phyloP scores from a whole-genome alignment of 225 moss, liverwort and hornwort species.

The Thuidium tamariscinum region DNA sequence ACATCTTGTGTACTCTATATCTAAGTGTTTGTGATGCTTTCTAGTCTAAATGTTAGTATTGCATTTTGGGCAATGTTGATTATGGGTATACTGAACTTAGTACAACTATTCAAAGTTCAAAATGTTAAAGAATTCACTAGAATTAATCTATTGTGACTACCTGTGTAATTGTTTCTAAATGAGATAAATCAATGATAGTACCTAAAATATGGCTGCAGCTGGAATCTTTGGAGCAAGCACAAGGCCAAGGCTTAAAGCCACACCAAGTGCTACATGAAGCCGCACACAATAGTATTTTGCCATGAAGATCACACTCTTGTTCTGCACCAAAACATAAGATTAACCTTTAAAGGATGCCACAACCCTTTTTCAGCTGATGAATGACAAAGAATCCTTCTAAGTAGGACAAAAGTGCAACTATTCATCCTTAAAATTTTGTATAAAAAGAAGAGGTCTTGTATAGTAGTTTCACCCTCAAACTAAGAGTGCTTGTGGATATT shows the following conservation, averaged over 20 bases:
- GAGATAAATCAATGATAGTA: background rate
- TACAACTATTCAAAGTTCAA: background rate
- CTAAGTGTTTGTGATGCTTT: background rate
- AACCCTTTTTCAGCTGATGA: fast-evolving
- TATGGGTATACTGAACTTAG: background rate
- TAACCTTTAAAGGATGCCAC: fast-evolving
- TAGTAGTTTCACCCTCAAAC: no score
- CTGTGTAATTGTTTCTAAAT: background rate
- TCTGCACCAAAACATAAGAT: conserved; percentile 9
- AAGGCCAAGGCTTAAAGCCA: conserved; percentile 34
- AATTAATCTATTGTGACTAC: background rate
- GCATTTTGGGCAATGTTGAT: background rate
- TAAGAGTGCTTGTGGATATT: background rate
- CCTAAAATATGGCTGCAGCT: conserved; percentile 13
- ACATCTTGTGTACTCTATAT: background rate
- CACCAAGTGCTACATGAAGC: conserved; percentile 68
- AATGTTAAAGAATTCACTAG: background rate
- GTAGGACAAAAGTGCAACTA: background rate
- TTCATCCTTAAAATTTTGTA: background rate
- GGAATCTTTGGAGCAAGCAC: conserved; percentile 19
- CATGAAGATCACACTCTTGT: conserved; percentile 67
- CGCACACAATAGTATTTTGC: conserved; percentile 92
- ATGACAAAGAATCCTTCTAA: background rate
- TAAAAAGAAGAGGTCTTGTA: background rate
- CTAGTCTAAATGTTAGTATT: fast-evolving